A percentile compares a stretch with the other conserved stretches of the same genome.
Evolutionary conservation across 2,329 filamentous ascomycete species (phyloP).

Genomic region (Beauveria sp.): DNA sequence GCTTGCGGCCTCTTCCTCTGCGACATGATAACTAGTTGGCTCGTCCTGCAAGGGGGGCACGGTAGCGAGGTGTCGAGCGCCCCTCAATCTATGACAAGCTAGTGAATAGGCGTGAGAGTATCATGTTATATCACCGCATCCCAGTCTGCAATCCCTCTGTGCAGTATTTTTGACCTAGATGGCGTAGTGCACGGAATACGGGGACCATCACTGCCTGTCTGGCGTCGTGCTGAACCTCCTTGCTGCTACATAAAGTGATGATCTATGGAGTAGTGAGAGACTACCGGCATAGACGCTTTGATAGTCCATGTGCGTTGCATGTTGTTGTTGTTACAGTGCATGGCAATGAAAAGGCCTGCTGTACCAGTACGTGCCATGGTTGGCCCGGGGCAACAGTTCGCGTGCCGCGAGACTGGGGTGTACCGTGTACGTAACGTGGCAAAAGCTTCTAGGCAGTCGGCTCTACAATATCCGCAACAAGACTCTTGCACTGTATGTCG

Average conservation of each 20-base stretch:
- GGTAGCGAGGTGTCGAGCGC: neutral
- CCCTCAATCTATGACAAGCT: neutral
- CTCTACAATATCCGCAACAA: neutral
- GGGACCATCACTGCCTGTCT: neutral
- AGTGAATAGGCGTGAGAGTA: conserved; percentile 3
- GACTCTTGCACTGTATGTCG: neutral
- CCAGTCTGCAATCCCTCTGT: neutral
- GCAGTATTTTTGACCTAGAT: neutral
- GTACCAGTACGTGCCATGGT: neutral
- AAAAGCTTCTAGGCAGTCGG: neutral
- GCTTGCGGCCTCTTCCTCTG: neutral
- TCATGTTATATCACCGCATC: neutral
- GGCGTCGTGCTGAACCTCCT: neutral
- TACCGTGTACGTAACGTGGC: conserved; percentile 8
- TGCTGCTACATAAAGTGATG: neutral
- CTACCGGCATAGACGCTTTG: neutral
- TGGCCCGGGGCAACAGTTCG: conserved; percentile 3
- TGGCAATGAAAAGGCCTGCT: neutral
- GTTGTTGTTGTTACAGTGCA: neutral
- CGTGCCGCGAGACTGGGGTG: neutral
- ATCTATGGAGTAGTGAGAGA: neutral
- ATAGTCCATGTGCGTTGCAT: neutral
- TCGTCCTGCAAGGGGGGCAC: neutral
- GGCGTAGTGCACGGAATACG: neutral
- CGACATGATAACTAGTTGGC: neutral